Evolutionary conservation across 768 basidiomycete species (phyloP), one percentile per base, ranked within the genome.

Genomic region (Tulasnella sp.): DNA sequence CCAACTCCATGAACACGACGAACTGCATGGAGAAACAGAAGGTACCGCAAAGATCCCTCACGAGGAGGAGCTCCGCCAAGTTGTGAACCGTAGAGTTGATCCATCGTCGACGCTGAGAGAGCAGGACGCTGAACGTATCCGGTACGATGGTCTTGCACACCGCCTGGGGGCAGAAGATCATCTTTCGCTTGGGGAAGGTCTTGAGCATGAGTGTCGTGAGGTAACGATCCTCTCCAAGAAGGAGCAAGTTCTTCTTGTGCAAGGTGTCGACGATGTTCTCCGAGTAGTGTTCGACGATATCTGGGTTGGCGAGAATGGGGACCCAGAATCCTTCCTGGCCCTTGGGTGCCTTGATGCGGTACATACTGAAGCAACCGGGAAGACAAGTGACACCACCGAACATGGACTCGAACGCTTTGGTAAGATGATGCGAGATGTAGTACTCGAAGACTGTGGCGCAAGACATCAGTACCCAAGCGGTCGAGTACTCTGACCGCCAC

Each of bases 21-120:
- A 98, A 98, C 83, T 97, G 95, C 96, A 98, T 98, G 12, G 94
- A 95, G 87, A 99, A 98, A 83, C 97, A 99, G 89, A 98, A 99
- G 2, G 95, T 98, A 63, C 97, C 97, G 76, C 96, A 99, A n/a
- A 98, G 87, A 80, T 99, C 97, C 29, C 95, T 89, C 32, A 99
- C 96, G 66, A 98, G 85, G 37, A 98, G 81, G 72, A 99, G 84
- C 79, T 98, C 96, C n/a, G 91, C 90, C 52, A 98, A 83, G 77
- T 99, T 99, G 83, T 99, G 97, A 42, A 98, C 89, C 0, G 96
- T 99, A 72, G 95, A 98, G 83, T 98, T 99, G 83, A 99, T 99
- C 97, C 97, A 99, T 75, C 97, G 90, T 77, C 96, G 91, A 77
- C 97, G 92, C 79, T 99, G 97, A 4, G 94, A 97, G 39, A 98